phyloP scores from a whole-genome alignment of 768 basidiomycete species.

The Hypholoma sublateritium region DNA sequence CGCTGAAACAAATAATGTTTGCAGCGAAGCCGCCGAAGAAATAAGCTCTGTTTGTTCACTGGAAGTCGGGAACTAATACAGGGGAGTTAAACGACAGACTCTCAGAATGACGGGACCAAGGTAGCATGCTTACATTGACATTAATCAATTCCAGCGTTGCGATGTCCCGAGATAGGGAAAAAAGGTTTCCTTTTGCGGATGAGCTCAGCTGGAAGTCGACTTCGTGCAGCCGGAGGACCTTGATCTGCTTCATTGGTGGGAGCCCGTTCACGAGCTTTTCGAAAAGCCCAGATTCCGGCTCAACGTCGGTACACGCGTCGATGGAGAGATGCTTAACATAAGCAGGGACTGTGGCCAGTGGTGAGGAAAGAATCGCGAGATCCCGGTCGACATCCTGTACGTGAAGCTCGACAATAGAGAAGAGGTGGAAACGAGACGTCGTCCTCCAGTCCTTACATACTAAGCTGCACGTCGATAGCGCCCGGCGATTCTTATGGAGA shows the following conservation, averaged over 20 bases:
- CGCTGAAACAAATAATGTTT: not conserved
- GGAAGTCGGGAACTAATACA: not conserved
- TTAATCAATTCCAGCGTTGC: not conserved
- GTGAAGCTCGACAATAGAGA: conserved; percentile 2
- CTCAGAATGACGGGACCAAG: not conserved
- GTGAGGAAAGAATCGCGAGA: not conserved
- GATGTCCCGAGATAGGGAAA: not conserved
- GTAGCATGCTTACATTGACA: not conserved
- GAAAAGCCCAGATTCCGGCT: not conserved
- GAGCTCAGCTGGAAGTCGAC: not conserved
- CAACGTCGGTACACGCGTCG: not conserved
- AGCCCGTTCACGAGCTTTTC: not conserved
- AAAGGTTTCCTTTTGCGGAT: not conserved
- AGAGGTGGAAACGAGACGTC: conserved; percentile 14
- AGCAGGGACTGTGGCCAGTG: not conserved
- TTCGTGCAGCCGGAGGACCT: not conserved
- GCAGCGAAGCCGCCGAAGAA: not conserved
- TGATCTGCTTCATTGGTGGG: not conserved
- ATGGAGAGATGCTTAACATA: not conserved
- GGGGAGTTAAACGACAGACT: no score
- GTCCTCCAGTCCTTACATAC: conserved; percentile 15
- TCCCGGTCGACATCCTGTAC: not conserved
- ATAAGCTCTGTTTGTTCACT: not conserved
- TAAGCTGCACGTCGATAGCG: conserved; percentile 11
- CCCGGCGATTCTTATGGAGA: conserved; percentile 7